These are phyloP conservation scores for Linaria vulgaris DNA, from an alignment of 257 asterid species.

Conservation along the genomic window DNA sequence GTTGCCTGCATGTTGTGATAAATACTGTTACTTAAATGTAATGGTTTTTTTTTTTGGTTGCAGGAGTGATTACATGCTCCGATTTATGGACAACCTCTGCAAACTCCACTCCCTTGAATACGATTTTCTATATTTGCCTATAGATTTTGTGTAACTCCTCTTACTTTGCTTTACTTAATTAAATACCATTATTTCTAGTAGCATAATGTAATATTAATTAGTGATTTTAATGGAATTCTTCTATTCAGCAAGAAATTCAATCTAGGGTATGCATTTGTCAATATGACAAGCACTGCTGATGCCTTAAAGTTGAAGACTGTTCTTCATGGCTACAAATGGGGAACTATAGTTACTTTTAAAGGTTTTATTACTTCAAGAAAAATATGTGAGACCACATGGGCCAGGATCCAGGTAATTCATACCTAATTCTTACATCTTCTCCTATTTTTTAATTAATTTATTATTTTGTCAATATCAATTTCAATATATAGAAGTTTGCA, in stretches of 20 bases:
- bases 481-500: too few species aligned
- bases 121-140: constrained; percentile 56
- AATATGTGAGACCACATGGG: constrained; percentile 47
- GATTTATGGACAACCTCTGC: constrained; percentile 40
- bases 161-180: neutral
- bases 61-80: constrained; percentile 47
- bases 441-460: too few species aligned
- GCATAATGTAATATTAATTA: neutral
- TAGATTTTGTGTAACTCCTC: constrained; percentile 46
- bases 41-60: too few species aligned
- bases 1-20: too few species aligned
- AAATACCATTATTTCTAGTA: neutral
- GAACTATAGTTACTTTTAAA: neutral
- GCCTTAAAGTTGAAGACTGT: constrained; percentile 29
- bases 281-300: constrained; percentile 33
- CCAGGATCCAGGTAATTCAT: constrained; percentile 54
- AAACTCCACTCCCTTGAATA: constrained; percentile 30
- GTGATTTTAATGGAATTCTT: neutral
- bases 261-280: constrained; percentile 53
- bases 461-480: too few species aligned
- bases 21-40: too few species aligned
- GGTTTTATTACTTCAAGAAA: constrained; percentile 28
- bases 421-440: too few species aligned
- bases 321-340: constrained; percentile 37
- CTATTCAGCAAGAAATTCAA: constrained; percentile 19